Evolutionary conservation across 495 filamentous ascomycete species (phyloP), one percentile per base, ranked within the genome.

Genomic region (Sabuloglossum arenarium): DNA sequence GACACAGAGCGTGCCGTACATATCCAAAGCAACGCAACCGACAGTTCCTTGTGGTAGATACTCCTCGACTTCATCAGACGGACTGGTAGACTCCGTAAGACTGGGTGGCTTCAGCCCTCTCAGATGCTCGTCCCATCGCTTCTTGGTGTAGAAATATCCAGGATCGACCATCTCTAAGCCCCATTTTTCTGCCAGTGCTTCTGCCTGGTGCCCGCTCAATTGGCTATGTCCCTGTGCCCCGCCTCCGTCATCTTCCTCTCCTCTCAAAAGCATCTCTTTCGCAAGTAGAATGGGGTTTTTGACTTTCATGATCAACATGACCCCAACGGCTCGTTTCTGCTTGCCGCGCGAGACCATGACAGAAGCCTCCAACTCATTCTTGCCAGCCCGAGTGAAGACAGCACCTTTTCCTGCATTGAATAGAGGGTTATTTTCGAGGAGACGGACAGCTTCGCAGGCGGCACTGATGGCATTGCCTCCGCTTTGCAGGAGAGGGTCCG

Each of bases 321-420:
- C 77, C 11, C 83, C 85, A 0, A 82, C 83, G 19, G 80, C 86
- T 25, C 86, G 74, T 68, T 94, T 95, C 28, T 78, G 77, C 39
- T 70, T 67, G 0, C 80, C 81, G n/a, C 72, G 70, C 3, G 82
- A 80, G 0, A 91, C 84, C 89, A 95, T 95, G 27, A 95, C 75
- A n/a, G 79, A 84, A 29, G 88, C 83, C 67, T 95, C 88, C 60
- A 94, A 79, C 67, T 94, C 88, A 67, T 86, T 88, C 56, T 77
- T 78, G 9, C 88, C 88, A 52, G 80, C 80, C 39, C 78, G 74
- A 1, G 86, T 93, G 66, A 93, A 94, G 16, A 94, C 88, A 52
- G 86, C 85, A 59, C 88, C 88, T 54, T 81, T 81, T 42, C 82
- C 88, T 57, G 79, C 78, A 69, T 95, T 95, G 75, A 89, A 94